Evolutionary conservation across 441 rosid genomes (phyloP).

Genomic region (Croton setiger): DNA sequence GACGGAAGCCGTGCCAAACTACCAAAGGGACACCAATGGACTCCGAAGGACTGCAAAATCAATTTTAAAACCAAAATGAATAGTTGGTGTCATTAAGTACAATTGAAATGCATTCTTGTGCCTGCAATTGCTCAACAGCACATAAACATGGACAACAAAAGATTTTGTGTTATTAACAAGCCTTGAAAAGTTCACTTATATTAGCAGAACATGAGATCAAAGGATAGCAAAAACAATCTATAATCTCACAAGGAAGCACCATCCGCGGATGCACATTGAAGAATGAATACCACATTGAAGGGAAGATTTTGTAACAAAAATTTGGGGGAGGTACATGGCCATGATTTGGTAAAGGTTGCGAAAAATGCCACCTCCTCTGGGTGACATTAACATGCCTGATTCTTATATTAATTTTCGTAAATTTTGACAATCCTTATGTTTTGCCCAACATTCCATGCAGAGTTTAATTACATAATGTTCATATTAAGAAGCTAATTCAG

Average conservation of each 20-base stretch:
- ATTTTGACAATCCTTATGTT: too few relatives aligned
- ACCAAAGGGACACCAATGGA: constrained; percentile 95
- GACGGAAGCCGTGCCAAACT: constrained; percentile 67
- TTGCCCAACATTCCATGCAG: too few relatives aligned
- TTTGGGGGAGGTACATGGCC: neutral
- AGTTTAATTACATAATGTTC: too few relatives aligned
- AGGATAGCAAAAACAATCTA: neutral
- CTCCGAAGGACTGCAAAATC: constrained; percentile 77
- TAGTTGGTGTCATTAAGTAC: constrained; percentile 8
- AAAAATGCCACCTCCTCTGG: neutral
- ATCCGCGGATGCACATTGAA: too few relatives aligned
- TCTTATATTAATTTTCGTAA: too few relatives aligned
- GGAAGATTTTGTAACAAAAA: neutral
- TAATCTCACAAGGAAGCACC: neutral
- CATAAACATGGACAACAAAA: neutral
- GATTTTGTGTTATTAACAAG: neutral
- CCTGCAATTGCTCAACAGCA: neutral
- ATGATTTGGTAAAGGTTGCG: neutral
- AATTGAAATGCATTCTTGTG: constrained; percentile 6
- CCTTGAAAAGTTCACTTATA: constrained; percentile 4
- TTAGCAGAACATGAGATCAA: neutral
- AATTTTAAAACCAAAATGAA: constrained; percentile 16
- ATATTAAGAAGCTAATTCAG: too few relatives aligned
- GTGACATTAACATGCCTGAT: too few relatives aligned
- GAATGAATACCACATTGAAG: too few relatives aligned